These are phyloP conservation scores for Globisporangium irregulare DNA, from an alignment of 352 stramenopile genomes.

Conservation along the genomic window DNA sequence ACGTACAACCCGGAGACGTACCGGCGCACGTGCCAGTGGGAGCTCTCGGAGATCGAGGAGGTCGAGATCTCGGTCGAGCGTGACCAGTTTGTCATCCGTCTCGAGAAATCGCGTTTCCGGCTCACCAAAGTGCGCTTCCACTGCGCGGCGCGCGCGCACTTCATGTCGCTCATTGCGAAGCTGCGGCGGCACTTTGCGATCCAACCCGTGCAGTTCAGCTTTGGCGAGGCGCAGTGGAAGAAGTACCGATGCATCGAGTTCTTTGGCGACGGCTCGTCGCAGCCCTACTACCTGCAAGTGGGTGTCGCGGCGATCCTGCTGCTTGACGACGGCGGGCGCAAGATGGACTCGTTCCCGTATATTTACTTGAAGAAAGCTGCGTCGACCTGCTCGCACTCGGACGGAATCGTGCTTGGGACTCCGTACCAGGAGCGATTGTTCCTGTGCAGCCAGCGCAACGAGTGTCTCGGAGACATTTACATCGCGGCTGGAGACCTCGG, in stretches of 20 bases:
- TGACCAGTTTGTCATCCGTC: conserved; percentile 55
- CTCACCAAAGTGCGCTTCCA: conserved; percentile 52
- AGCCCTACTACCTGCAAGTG: conserved; percentile 50
- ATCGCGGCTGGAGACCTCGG: conserved; percentile 42
- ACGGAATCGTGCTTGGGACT: conserved; percentile 59
- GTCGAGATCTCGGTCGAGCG: conserved; percentile 36
- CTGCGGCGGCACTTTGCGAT: conserved; percentile 43
- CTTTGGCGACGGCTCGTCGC: conserved; percentile 60
- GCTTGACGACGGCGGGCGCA: conserved; percentile 45
- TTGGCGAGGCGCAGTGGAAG: conserved; percentile 14
- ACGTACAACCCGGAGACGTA: conserved; percentile 72
- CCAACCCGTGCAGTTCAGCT: conserved; percentile 31
- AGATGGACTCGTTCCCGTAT: conserved; percentile 47
- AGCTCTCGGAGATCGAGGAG: conserved; percentile 54
- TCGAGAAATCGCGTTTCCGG: conserved; percentile 65
- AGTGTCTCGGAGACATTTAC: conserved; percentile 62
- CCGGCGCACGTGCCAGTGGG: conserved; percentile 68
- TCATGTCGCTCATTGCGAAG: conserved; percentile 49
- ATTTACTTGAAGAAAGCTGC: conserved; percentile 51
- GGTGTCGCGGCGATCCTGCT: conserved; percentile 47
- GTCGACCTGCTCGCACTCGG: conserved; percentile 36
- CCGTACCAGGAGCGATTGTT: conserved; percentile 71
- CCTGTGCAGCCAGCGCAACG: conserved; percentile 48
- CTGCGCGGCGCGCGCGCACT: conserved; percentile 49
- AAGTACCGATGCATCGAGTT: conserved; percentile 66